Evolutionary conservation across 225 moss, liverwort and hornwort species (phyloP), one percentile per base, ranked within the genome.

Genomic region (Asterella californica): DNA sequence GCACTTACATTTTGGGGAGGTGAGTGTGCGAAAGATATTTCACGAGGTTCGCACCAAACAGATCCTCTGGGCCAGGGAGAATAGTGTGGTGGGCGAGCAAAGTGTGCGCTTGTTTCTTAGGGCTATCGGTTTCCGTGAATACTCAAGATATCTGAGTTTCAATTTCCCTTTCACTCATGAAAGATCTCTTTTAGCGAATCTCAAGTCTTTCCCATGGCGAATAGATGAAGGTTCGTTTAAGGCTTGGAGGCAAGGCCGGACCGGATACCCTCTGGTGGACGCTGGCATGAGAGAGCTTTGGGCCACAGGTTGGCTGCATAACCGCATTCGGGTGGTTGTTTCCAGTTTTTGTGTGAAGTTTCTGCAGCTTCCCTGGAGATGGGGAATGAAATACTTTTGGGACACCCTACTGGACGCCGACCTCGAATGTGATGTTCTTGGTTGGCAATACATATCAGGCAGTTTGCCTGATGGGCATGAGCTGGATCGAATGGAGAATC

Each of bases 311-410:
- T 97, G 96, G 96, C 83, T 91, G 83, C 96, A 97, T 84, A 97
- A 94, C 84, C 88, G 94, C 49, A 92, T 94, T 77, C 92, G 96
- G 54, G 90, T 97, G 2, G 93, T 97, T 54, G 96, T 94, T 57
- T 91, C 96, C 22, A 97, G 96, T 80, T 97, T 97, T 79, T 93
- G 91, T 81, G 96, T 97, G 77, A 97, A 97, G 86, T 97, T 97
- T 81, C 83, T 97, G 63, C 96, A 94, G 80, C 94, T 97, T 78
- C 96, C 96, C 34, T 97, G 96, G 96, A 91, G 96, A 82, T 97
- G 96, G 96, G 96, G 96, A 76, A 94, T 97, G 94, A 97, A 97
- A 81, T 97, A 97, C 64, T 97, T 93, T 61, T 97, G 96, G 96
- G 96, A 97, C 77, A 94, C 94, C 36, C 89, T 97, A 46, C 87